Conservation (phyloP, 768 basidiomycete species). For the Amyloporia xantha region DNA sequence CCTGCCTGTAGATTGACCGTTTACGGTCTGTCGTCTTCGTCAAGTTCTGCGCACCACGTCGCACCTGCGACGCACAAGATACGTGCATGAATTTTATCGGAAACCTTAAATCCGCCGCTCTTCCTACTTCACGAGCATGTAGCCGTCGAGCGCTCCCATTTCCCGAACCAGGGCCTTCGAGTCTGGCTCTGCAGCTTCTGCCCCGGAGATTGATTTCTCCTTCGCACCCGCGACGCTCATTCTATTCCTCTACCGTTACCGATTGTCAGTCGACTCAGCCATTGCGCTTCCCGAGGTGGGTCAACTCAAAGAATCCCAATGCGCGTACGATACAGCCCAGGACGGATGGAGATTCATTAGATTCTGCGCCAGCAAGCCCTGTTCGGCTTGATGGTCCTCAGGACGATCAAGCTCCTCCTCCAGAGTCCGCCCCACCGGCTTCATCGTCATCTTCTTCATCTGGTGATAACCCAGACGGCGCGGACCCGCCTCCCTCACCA, state of each 20-base stretch:
- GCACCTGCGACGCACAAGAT: background rate
- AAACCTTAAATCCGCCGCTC: slow-evolving; percentile 15
- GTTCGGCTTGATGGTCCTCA: slow-evolving; percentile 19
- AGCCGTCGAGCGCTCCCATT: slow-evolving; percentile 11
- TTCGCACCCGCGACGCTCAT: slow-evolving; percentile 14
- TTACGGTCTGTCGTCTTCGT: no score
- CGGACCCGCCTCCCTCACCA: slow-evolving; percentile 35
- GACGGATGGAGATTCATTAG: slow-evolving; percentile 5
- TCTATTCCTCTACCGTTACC: slow-evolving; percentile 22
- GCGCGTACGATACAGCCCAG: slow-evolving; percentile 5
- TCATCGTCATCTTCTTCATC: slow-evolving; percentile 36
- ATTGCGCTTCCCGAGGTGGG: slow-evolving; percentile 27
- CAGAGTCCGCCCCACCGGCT: slow-evolving; percentile 30
- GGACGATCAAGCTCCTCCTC: slow-evolving; percentile 23
- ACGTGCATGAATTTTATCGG: slow-evolving; percentile 22
- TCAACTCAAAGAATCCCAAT: slow-evolving; percentile 18
- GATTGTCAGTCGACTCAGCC: slow-evolving; percentile 19
- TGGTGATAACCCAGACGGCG: slow-evolving; percentile 30
- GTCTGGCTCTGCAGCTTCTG: slow-evolving; percentile 4
- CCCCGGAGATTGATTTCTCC: slow-evolving; percentile 1
- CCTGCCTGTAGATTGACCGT: background rate
- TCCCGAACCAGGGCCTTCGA: slow-evolving; percentile 20
- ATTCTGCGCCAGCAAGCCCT: background rate
- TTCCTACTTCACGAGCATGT: slow-evolving; percentile 20
- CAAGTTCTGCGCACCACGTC: no score